A percentile compares a stretch with the other conserved stretches of the same genome.
phyloP scores from a whole-genome alignment of 352 stramenopile species.

The Phytophthora meadii region DNA sequence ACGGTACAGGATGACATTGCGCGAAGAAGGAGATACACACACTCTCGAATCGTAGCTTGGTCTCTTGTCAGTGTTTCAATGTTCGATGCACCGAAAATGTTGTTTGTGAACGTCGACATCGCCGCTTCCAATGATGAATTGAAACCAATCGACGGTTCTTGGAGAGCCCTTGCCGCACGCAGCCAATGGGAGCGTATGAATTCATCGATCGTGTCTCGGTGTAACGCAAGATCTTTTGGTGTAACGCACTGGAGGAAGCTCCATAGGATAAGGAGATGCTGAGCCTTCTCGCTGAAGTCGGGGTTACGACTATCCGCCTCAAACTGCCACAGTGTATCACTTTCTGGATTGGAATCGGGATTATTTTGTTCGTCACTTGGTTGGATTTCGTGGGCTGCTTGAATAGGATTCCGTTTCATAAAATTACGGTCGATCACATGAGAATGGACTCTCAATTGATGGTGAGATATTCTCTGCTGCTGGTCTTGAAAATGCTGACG shows the following conservation, averaged over 20 bases:
- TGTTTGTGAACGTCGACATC: constrained; percentile 7
- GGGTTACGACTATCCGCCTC: not conserved
- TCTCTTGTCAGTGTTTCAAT: not conserved
- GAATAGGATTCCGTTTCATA: too few species aligned
- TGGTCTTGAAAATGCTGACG: constrained; percentile 2
- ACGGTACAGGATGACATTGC: constrained; percentile 7
- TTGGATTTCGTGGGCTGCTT: too few species aligned
- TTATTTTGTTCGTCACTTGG: too few species aligned
- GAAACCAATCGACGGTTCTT: not conserved
- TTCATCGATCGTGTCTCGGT: not conserved
- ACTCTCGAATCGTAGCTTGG: constrained; percentile 1
- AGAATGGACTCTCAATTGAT: not conserved
- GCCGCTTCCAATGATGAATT: constrained; percentile 3
- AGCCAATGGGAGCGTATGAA: constrained; percentile 15
- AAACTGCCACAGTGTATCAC: constrained; percentile 8
- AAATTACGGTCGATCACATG: too few species aligned
- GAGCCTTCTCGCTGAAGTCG: constrained; percentile 16
- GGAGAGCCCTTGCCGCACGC: not conserved
- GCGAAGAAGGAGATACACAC: constrained; percentile 10
- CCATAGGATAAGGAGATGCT: constrained; percentile 26
- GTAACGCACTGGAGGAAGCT: constrained; percentile 14
- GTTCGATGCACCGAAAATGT: not conserved
- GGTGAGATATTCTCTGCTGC: constrained; percentile 1
- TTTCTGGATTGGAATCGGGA: too few species aligned
- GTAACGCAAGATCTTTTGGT: not conserved